Conservation (phyloP, 306 rosid genomes). For the Cucurbita ficifolia region DNA sequence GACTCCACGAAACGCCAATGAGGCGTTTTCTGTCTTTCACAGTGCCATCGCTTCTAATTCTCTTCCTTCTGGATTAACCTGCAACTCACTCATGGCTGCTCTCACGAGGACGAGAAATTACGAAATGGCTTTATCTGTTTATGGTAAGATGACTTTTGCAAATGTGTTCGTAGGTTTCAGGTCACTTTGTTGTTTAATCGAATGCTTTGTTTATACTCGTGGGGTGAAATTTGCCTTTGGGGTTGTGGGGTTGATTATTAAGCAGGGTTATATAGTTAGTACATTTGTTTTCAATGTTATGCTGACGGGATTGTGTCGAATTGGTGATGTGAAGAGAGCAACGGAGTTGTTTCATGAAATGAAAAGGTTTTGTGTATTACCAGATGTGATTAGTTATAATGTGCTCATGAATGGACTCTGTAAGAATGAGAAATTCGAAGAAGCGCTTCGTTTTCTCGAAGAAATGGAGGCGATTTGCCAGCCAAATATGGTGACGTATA, state of each 20-base stretch:
- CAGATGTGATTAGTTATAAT: slow-evolving; percentile 42
- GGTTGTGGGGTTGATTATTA: slow-evolving; percentile 42
- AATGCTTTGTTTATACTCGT: slow-evolving; percentile 31
- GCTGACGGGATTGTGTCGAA: slow-evolving; percentile 43
- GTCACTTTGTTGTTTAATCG: slow-evolving; percentile 39
- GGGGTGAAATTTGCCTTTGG: slow-evolving; percentile 31
- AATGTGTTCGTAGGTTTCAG: slow-evolving; percentile 29
- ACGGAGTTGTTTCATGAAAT: slow-evolving; percentile 25
- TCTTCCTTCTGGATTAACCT: slow-evolving; percentile 23
- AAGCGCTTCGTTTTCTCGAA: slow-evolving; percentile 41
- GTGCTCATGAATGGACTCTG: slow-evolving; percentile 50
- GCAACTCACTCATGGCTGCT: slow-evolving; percentile 38
- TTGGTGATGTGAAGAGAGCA: slow-evolving; percentile 32
- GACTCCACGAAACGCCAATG: slow-evolving; percentile 19
- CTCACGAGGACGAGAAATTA: slow-evolving; percentile 33
- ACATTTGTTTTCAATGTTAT: slow-evolving; percentile 30
- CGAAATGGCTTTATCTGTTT: slow-evolving; percentile 32
- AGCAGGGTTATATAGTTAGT: slow-evolving; percentile 40
- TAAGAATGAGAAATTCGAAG: slow-evolving; percentile 36
- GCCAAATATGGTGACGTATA: slow-evolving; percentile 40
- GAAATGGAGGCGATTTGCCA: slow-evolving; percentile 40
- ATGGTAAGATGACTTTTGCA: slow-evolving; percentile 26
- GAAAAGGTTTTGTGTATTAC: slow-evolving; percentile 22
- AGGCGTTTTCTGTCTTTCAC: slow-evolving; percentile 49
- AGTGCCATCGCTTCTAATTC: slow-evolving; percentile 25